phyloP scores from a whole-genome alignment of 2,329 filamentous ascomycete species.

The Stachybotrys elegans region DNA sequence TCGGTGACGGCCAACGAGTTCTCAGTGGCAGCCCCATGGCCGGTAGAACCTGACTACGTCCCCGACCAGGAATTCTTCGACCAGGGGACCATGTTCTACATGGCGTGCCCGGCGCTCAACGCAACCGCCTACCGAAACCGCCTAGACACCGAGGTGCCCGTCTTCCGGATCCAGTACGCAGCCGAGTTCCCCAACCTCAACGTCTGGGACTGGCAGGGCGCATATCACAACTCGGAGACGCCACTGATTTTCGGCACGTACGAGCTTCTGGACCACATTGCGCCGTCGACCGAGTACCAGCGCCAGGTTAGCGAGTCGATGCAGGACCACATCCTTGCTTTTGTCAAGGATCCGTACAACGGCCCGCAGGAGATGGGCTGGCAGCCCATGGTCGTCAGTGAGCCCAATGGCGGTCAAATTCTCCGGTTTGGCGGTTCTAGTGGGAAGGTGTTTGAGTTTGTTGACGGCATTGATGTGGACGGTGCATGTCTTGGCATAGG shows the following conservation, averaged over 20 bases:
- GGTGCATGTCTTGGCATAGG: neutral
- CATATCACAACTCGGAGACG: constrained; percentile 33
- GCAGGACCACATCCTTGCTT: constrained; percentile 20
- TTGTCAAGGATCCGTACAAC: constrained; percentile 17
- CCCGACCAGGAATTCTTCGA: constrained; percentile 14
- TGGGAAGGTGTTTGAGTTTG: neutral
- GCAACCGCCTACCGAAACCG: constrained; percentile 19
- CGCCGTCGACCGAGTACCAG: constrained; percentile 16
- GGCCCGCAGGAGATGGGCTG: constrained; percentile 15
- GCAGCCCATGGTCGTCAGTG: constrained; percentile 5
- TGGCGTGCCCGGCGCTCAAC: constrained; percentile 21
- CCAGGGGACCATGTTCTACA: constrained; percentile 10
- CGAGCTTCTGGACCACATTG: constrained; percentile 14
- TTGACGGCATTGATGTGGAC: neutral
- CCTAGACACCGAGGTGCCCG: constrained; percentile 16
- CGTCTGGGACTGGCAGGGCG: constrained; percentile 32
- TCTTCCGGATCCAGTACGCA: constrained; percentile 33
- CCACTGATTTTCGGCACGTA: constrained; percentile 34
- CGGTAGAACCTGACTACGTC: constrained; percentile 17
- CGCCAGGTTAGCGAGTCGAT: constrained; percentile 15
- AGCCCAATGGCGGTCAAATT: neutral
- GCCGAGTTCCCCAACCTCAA: constrained; percentile 36
- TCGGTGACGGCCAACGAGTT: constrained; percentile 27
- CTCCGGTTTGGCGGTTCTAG: neutral
- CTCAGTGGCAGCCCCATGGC: constrained; percentile 19